Base-by-base conservation (phyloP, 139 green algal genomes). In the Coelastrella sp. region DNA sequence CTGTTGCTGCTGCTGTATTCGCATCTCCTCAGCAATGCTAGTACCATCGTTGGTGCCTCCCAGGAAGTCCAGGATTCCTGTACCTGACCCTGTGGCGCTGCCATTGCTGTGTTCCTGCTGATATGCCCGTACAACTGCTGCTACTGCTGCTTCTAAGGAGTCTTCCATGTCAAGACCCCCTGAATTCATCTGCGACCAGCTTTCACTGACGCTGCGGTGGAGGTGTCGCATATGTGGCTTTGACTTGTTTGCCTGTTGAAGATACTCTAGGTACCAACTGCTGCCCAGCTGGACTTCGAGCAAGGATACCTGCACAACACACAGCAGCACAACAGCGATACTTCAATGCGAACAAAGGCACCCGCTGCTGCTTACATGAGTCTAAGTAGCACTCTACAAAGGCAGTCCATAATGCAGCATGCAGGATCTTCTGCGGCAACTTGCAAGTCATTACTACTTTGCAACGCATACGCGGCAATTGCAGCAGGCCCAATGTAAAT, bases 221-320 rank as follows among this genome's bases (percentile, higher is more conserved):
- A 72, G 53, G 32, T 73, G 53, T 40, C 76, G 48, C 37, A 21
- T 30, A 32, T 67, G 48, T 38, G 48, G 51, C 37, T 35, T 5
- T 4, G 40, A 50, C 2, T 48, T 75, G 60, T 50, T 84, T 38
- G 57, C 60, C 27, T 74, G 59, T 25, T 62, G 27, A 19, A 76
- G 60, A 27, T 75, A 75, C n/a, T 84, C 48, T 17, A 76, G 40
- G 43, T 84, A 74, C 78, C 75, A 82, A 30, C 75, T 82, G 75
- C 51, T 57, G 53, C 75, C 75, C 2, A 74, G 40, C 60, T 84
- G 78, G 60, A 75, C 78, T 53, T 74, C 59, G 60, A 76, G 60
- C 40, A 76, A 60, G 1, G 60, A 84, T n/a, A 75, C 38, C 78
- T 76, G 62, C 37, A 60, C 9, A 15, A 25, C 69, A 45, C 34